Evolutionary conservation across 768 basidiomycete genomes (phyloP), one percentile per base, ranked within the genome.

Genomic region (Mycena metata): DNA sequence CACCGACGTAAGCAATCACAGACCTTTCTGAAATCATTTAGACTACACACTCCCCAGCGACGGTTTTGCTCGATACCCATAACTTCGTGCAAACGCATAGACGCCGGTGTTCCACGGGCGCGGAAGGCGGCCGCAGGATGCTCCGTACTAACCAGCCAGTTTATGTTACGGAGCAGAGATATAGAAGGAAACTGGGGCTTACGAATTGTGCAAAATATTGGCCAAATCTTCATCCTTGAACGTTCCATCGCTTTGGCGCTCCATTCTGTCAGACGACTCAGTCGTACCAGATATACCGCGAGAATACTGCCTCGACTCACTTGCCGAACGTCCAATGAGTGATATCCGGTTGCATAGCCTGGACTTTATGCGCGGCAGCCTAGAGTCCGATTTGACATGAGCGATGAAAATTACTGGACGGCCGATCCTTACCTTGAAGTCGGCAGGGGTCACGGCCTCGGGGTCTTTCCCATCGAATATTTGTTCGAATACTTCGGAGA

Each of bases 41-140:
- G 76, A 2, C 91, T 90, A 75, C 94, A 95, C 21, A 91, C 89
- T 52, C 93, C 94, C 94, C 94, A 96, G 23, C 75, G 70, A 35
- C 94, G 86, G 74, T 87, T 91, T 64, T 90, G 84, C 72, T 92
- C 89, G 51, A 96, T 95, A 46, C 93, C 93, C 92, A 96, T 91
- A 45, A 95, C 83, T 76, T 96, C 95, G 68, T 94, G 87, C 26
- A 94, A 74, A 47, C 86, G 88, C 90, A 95, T 92, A 52, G 86
- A 78, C n/a, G 78, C 84, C 85, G 94, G 94, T 2, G 91, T 94
- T 7, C 91, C 88, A 21, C 91, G 88, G 23, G 94, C 94, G 62
- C 91, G 83, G 80, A 95, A 95, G 17, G 89, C 84, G 58, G 82
- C 89, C 11, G 93, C 94, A 49, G 90, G 86, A 67, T 90, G 85